A percentile compares a stretch with the other conserved stretches of the same genome.
These are phyloP conservation scores for Sphaerobolus stellatus DNA, from an alignment of 1,284 basidiomycete species.

Conservation along the genomic window DNA sequence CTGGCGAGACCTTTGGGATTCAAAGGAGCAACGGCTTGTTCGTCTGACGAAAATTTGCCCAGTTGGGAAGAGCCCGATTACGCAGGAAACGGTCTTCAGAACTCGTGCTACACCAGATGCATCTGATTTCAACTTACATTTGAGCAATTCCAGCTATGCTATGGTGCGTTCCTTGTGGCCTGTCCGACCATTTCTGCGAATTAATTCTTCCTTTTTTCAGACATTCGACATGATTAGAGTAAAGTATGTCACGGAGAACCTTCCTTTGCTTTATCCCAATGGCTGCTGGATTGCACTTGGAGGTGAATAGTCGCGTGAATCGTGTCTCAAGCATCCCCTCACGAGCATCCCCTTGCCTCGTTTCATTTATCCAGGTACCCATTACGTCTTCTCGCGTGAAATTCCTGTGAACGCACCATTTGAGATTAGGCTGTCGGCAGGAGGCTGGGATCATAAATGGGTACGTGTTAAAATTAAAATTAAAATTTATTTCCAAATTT, in stretches of 20 bases:
- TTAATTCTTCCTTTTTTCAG: conserved; percentile 38
- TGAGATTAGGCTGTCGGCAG: conserved; percentile 66
- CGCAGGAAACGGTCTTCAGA: conserved; percentile 38
- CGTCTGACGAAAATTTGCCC: conserved; percentile 47
- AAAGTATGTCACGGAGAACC: conserved; percentile 45
- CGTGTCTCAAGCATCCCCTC: conserved; percentile 74
- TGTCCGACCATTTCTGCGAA: neutral
- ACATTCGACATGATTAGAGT: conserved; percentile 51
- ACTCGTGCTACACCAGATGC: conserved; percentile 62
- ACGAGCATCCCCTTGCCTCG: too few species aligned
- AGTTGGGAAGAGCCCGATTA: conserved; percentile 58
- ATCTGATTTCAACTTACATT: conserved; percentile 66
- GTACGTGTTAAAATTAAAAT: conserved; percentile 40
- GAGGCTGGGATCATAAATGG: conserved; percentile 86
- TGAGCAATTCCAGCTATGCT: conserved; percentile 76
- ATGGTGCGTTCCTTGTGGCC: conserved; percentile 45
- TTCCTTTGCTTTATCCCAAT: conserved; percentile 62
- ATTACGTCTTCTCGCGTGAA: conserved; percentile 76
- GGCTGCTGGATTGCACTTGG: conserved; percentile 73
- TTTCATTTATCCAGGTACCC: conserved; percentile 49
- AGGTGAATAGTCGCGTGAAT: conserved; percentile 67
- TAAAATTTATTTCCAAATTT: too few species aligned
- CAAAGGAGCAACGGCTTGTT: conserved; percentile 32
- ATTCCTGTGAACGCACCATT: conserved; percentile 73
- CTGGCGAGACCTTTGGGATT: conserved; percentile 42